Evolutionary conservation across 345 rosid genomes (phyloP), one percentile per base, ranked within the genome.

Genomic region (Camelina sativa): DNA sequence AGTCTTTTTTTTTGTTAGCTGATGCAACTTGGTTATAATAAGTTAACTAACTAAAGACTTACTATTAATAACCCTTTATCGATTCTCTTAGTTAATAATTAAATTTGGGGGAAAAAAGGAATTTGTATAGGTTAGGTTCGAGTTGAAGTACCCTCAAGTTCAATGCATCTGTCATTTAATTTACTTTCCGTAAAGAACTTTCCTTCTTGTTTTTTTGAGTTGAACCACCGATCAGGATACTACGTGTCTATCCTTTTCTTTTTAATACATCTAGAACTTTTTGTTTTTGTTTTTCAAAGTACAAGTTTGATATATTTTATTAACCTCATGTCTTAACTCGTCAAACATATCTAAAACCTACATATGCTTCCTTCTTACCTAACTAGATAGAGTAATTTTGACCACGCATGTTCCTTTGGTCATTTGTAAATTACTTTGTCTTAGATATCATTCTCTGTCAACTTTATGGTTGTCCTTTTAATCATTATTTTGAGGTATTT

Each of bases 151-250:
- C 30, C 25, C 30, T 62, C 74, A 84, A 76, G 77, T 86, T 85
- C 91, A 82, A 64, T 85, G 89, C 63, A 85, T 80, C 82, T 73
- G 69, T 38, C 80, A 57, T 71, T 51, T 77, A 66, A 20, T 71
- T 66, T 79, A 69, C 85, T 82, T 91, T 85, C 81, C 93, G 90
- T 87, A 80, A 82, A 81, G 78, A 88, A 86, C 75, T 76, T 62
- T 72, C 67, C 77, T 82, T 75, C 71, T 51, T 28, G 48, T 69
- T 58, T 69, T 58, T 47, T 69, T 73, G 74, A 74, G 62, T 71
- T 55, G 56, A 72, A 50, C 63, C 59, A 65, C 71, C 71, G 73
- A 71, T 71, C 69, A 62, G 46, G 62, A 72, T 80, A 79, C 78
- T 71, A 62, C 76, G 65, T 76, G 65, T 82, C 51, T 75, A 43